Evolutionary conservation across 1,284 basidiomycete genomes (phyloP).

Genomic region (Macrocystidia cucumis): DNA sequence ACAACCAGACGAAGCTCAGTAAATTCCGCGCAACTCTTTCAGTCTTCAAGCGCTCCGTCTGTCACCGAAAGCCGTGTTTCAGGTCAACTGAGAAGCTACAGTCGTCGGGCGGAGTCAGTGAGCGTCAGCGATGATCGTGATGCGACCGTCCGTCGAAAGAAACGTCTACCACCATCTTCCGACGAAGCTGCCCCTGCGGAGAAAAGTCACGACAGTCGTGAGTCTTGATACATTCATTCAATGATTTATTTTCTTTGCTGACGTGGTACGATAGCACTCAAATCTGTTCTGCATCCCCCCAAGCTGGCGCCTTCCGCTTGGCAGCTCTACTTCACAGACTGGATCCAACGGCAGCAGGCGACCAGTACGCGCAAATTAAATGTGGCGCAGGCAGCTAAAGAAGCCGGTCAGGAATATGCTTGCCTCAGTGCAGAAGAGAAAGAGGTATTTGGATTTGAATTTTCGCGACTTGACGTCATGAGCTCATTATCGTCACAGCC

Average conservation of each 20-base stretch:
- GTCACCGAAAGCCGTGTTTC: conserved; percentile 34
- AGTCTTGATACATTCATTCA: conserved; percentile 16
- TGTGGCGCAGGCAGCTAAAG: conserved; percentile 93
- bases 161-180: conserved; percentile 35
- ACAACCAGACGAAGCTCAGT: conserved; percentile 33
- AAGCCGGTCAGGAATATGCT: conserved; percentile 89
- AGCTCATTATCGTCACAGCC: conserved; percentile 39
- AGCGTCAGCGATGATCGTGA: conserved; percentile 57
- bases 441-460: conserved; percentile 41
- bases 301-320: conserved; percentile 93
- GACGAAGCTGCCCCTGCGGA: conserved; percentile 31
- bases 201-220: conserved; percentile 30
- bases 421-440: conserved; percentile 74
- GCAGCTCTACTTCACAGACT: conserved; percentile 97
- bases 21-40: conserved; percentile 61
- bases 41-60: conserved; percentile 64
- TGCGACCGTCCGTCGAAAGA: conserved; percentile 62
- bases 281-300: conserved; percentile 75
- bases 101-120: conserved; percentile 56
- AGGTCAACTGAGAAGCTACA: conserved; percentile 47
- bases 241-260: conserved; percentile 17
- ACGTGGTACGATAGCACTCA: conserved; percentile 37
- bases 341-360: conserved; percentile 86
- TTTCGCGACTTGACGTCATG: conserved; percentile 19
- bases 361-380: conserved; percentile 79